Conservation (phyloP, 345 rosid species). For the Eucalyptus melliodora region DNA sequence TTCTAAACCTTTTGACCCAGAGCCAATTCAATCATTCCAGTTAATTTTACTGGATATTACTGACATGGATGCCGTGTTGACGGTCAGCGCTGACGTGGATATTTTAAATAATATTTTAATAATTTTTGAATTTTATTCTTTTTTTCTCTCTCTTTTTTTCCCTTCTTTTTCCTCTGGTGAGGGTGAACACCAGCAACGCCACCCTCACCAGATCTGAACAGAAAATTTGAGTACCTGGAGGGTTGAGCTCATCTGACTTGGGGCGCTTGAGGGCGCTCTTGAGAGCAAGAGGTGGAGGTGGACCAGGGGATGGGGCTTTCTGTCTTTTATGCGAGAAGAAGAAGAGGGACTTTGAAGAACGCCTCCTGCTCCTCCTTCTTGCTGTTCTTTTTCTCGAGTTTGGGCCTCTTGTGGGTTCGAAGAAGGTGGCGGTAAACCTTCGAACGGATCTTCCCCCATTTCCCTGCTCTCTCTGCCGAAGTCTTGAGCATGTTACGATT, state of each 20-base stretch:
- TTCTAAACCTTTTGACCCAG: no score
- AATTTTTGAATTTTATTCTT: no score
- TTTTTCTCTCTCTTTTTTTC: no score
- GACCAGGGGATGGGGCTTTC: slow-evolving; percentile 9
- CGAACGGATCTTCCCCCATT: slow-evolving; percentile 30
- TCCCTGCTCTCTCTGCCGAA: not conserved
- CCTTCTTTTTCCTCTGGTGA: no score
- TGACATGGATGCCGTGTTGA: no score
- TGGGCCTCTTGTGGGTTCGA: slow-evolving; percentile 5
- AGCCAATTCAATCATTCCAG: no score
- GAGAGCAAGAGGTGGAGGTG: slow-evolving; percentile 12
- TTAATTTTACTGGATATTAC: no score
- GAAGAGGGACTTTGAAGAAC: not conserved
- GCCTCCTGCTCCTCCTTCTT: not conserved
- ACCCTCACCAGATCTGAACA: no score
- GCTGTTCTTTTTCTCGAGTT: not conserved
- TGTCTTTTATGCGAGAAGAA: not conserved
- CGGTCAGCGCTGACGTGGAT: rapidly evolving
- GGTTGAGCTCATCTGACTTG: not conserved
- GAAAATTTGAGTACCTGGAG: not conserved
- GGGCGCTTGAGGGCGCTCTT: not conserved
- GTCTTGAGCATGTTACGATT: not conserved
- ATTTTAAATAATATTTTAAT: no score
- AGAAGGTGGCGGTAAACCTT: slow-evolving; percentile 91
- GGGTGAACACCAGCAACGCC: no score